phyloP scores from a whole-genome alignment of 306 rosid genomes.

The Senna tora region DNA sequence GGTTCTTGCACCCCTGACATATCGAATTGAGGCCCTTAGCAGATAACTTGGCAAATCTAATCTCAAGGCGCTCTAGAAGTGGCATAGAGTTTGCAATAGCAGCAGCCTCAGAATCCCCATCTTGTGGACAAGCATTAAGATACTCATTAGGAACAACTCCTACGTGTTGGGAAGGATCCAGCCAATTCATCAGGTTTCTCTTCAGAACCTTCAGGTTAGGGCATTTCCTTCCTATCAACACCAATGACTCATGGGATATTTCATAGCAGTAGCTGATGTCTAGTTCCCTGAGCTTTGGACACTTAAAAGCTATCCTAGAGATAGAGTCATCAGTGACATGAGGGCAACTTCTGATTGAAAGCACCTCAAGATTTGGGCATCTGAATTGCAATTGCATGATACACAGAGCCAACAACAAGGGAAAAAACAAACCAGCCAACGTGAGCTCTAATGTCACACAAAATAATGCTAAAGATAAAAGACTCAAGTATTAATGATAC shows the following conservation, averaged over 20 bases:
- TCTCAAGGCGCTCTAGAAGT: conserved; percentile 71
- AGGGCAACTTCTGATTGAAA: conserved; percentile 76
- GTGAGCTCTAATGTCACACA: not conserved
- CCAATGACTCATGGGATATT: conserved; percentile 53
- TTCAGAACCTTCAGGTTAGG: conserved; percentile 69
- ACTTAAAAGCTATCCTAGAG: conserved; percentile 50
- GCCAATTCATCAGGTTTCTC: conserved; percentile 73
- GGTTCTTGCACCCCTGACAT: conserved; percentile 68
- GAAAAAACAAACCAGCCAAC: conserved; percentile 7
- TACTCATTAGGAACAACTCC: conserved; percentile 75
- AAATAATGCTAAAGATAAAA: not conserved
- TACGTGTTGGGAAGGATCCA: conserved; percentile 70
- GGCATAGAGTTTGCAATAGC: conserved; percentile 82
- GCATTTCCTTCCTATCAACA: conserved; percentile 59
- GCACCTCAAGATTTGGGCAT: conserved; percentile 77
- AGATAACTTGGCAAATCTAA: conserved; percentile 42
- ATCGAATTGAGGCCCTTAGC: conserved; percentile 63
- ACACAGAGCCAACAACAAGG: conserved; percentile 2
- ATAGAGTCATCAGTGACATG: conserved; percentile 75
- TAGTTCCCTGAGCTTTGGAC: conserved; percentile 54
- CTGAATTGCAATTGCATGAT: conserved; percentile 45
- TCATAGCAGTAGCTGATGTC: conserved; percentile 74
- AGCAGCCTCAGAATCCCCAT: conserved; percentile 77
- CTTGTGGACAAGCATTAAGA: conserved; percentile 82
- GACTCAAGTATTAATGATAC: no score